These are phyloP conservation scores for Stellera chamaejasme DNA, from an alignment of 345 rosid genomes.

Conservation along the genomic window DNA sequence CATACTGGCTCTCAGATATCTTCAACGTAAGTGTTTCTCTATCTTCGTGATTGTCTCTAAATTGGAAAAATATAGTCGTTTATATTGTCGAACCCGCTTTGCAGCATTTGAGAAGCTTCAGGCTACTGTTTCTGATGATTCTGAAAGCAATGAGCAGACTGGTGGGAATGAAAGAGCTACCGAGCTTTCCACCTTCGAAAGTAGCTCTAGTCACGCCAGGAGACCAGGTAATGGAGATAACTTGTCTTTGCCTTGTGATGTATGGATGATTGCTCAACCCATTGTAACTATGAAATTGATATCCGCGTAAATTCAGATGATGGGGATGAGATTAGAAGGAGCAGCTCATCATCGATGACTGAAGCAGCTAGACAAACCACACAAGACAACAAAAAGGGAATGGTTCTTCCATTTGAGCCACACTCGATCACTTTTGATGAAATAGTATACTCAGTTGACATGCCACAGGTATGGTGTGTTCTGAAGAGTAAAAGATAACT, in stretches of 20 bases:
- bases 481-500: background rate
- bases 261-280: background rate
- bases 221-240: slow-evolving; percentile 13
- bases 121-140: slow-evolving; percentile 33
- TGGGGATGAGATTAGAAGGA: slow-evolving; percentile 5
- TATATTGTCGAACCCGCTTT: background rate
- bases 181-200: slow-evolving; percentile 16
- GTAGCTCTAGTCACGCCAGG: slow-evolving; percentile 11
- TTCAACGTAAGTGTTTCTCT: slow-evolving; percentile 31
- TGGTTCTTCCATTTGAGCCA: slow-evolving; percentile 67
- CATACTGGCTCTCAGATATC: slow-evolving; percentile 42
- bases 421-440: slow-evolving; percentile 56
- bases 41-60: slow-evolving; percentile 6
- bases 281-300: background rate
- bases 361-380: slow-evolving; percentile 12
- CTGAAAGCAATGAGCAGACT: slow-evolving; percentile 19
- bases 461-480: slow-evolving; percentile 52
- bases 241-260: background rate
- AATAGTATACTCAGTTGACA: slow-evolving; percentile 52
- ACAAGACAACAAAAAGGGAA: slow-evolving; percentile 33
- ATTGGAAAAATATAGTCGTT: background rate
- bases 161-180: slow-evolving; percentile 12
- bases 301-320: slow-evolving; percentile 2
- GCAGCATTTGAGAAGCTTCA: slow-evolving; percentile 53
- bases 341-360: slow-evolving; percentile 8